phyloP scores from a whole-genome alignment of 306 rosid genomes.

The Ochetophila trinervis region DNA sequence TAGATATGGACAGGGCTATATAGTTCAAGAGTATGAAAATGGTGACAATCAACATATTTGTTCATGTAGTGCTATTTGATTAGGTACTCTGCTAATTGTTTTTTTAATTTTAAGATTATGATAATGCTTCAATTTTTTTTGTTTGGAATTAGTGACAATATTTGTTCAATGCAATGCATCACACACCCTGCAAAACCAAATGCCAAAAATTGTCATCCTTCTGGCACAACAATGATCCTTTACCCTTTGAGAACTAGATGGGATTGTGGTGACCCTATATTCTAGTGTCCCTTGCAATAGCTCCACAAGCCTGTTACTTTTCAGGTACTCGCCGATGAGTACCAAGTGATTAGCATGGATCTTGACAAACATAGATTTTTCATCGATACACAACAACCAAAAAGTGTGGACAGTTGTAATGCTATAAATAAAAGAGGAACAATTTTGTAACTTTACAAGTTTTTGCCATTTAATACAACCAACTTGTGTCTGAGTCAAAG shows the following conservation, averaged over 20 bases:
- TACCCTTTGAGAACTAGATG: constrained; percentile 49
- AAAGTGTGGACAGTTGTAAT: constrained; percentile 4
- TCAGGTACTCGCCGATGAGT: not conserved
- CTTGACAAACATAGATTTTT: constrained; percentile 2
- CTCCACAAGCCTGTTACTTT: constrained; percentile 24
- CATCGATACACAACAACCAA: not conserved
- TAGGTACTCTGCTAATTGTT: constrained; percentile 24
- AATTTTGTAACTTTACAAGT: constrained; percentile 30
- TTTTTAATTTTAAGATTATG: no score
- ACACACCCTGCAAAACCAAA: constrained; percentile 30
- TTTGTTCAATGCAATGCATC: not conserved
- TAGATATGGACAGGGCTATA: constrained; percentile 23
- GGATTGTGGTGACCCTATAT: constrained; percentile 44
- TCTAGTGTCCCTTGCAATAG: constrained; percentile 22
- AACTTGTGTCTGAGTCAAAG: constrained; percentile 4
- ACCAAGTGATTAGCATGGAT: constrained; percentile 11
- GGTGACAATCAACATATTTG: not conserved
- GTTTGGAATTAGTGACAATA: not conserved
- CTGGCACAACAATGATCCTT: constrained; percentile 44
- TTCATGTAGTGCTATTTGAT: constrained; percentile 19
- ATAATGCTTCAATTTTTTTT: not conserved
- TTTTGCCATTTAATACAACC: constrained; percentile 40
- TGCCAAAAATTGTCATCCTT: constrained; percentile 29
- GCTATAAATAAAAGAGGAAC: constrained; percentile 17
- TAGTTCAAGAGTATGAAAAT: not conserved